Evolutionary conservation across 306 rosid species (phyloP), one percentile per base, ranked within the genome.

Genomic region (Dalbergia cultrata): DNA sequence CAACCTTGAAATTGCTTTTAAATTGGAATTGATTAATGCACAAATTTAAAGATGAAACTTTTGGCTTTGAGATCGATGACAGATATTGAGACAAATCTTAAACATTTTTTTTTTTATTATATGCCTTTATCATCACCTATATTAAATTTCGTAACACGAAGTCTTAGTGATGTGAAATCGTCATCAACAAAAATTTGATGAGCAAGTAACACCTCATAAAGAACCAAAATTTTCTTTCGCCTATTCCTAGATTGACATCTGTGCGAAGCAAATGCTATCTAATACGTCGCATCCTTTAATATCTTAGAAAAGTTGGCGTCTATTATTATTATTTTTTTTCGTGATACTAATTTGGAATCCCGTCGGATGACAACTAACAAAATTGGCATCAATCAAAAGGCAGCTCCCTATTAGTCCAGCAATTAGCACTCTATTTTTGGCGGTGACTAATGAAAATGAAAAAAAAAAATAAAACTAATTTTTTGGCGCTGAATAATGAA

Each of bases 121-220:
- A 17, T 50, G 39, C 13, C 37, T 6, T 31, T 69, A 66, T 77
- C 13, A 13, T 70, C 26, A 63, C 37, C 56, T 37, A 56, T 54
- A 37, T 37, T 7, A 58, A 47, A 59, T 66, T 52, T 60, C 17
- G 67, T 1, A 54, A 74, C 54, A 18, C n/a, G 64, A 66, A 59
- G 87, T 73, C 61, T 8, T 35, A 5, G 70, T 81, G 86, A 81
- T 73, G 81, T 57, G 81, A 81, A n/a, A 78, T 19, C 63, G 12
- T 56, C 79, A 65, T 63, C 47, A 73, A 45, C 11, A 21, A 54
- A 70, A 34, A 37, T 58, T 35, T 10, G 60, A 72, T 21, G 13
- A 58, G 60, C 57, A 70, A 76, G 83, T 31, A 75, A 47, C 62
- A 56, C 10, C n/a, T n/a, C n/a, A n/a, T n/a, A 45, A 19, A 39